These are phyloP conservation scores for Metschnikowia baotianmanensis DNA, from an alignment of 805 yeast species.

Conservation along the genomic window DNA sequence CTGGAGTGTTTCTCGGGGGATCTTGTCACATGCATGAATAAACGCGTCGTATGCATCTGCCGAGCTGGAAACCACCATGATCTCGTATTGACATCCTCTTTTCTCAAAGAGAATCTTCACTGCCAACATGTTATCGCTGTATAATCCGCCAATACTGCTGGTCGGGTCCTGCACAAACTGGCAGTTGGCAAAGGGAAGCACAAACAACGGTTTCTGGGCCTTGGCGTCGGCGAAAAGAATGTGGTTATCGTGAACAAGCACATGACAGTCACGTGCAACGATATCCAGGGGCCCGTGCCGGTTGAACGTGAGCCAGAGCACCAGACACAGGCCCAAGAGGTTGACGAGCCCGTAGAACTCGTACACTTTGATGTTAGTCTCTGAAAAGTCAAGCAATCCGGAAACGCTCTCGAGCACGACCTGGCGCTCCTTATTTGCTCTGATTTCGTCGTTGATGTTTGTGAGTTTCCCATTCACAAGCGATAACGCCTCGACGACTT, in stretches of 20 bases:
- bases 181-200: conserved; percentile 9
- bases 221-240: conserved; percentile 4
- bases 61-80: conserved; percentile 5
- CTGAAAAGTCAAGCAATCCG: conserved; percentile 6
- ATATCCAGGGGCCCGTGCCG: conserved; percentile 4
- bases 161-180: conserved; percentile 3
- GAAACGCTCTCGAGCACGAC: conserved; percentile 6
- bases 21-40: conserved; percentile 4
- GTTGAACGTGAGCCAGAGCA: conserved; percentile 6
- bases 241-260: conserved; percentile 10
- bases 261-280: conserved; percentile 4
- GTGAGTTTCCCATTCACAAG: conserved; percentile 4
- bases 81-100: conserved; percentile 11
- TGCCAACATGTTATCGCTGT: not conserved
- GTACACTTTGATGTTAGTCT: not conserved
- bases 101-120: conserved; percentile 10
- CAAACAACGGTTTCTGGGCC: conserved; percentile 4
- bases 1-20: conserved; percentile 2
- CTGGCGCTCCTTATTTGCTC: conserved; percentile 6
- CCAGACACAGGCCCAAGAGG: conserved; percentile 3
- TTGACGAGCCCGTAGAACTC: conserved; percentile 8
- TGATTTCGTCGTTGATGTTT: conserved; percentile 11
- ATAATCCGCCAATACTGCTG: conserved; percentile 7
- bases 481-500: conserved; percentile 4
- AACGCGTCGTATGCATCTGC: conserved; percentile 2